phyloP scores from a whole-genome alignment of 495 filamentous ascomycete genomes.

The Xylaria venustula region DNA sequence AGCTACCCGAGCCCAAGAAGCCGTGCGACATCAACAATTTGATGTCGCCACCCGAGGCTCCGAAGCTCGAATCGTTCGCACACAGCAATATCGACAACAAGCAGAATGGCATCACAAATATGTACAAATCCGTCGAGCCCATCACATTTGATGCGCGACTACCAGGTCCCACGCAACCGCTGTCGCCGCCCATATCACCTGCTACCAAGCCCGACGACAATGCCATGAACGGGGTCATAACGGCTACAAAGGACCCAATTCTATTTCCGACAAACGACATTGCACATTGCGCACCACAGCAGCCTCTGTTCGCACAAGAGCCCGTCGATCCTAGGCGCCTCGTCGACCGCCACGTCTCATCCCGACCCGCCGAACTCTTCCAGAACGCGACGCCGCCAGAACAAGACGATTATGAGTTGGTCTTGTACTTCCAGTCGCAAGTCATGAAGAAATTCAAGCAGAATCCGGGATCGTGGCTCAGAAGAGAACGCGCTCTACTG shows the following conservation, averaged over 20 bases:
- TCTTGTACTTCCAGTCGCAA: constrained; percentile 64
- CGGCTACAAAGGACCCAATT: constrained; percentile 40
- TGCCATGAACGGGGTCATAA: constrained; percentile 9
- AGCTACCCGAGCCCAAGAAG: constrained; percentile 27
- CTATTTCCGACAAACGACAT: constrained; percentile 49
- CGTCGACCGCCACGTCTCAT: constrained; percentile 65
- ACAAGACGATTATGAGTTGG: constrained; percentile 66
- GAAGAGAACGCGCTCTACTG: constrained; percentile 61
- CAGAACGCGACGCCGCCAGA: constrained; percentile 59
- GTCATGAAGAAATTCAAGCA: constrained; percentile 58
- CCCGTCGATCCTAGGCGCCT: constrained; percentile 50
- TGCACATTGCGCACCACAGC: constrained; percentile 54
- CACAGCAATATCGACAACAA: background rate
- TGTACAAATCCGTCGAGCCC: constrained; percentile 26
- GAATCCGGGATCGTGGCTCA: constrained; percentile 60
- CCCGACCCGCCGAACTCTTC: constrained; percentile 56
- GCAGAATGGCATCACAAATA: background rate
- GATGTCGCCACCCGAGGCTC: constrained; percentile 72
- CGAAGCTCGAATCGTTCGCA: constrained; percentile 61
- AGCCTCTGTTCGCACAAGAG: constrained; percentile 29
- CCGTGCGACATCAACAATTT: constrained; percentile 54
- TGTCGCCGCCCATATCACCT: constrained; percentile 74
- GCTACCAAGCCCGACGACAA: constrained; percentile 44
- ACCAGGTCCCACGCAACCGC: constrained; percentile 50
- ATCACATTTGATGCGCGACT: constrained; percentile 33